Percentiles rank a stretch among this genome's conserved stretches.
These are phyloP conservation scores for Candida tunisiensis DNA, from an alignment of 1,139 yeast species.

Conservation along the genomic window DNA sequence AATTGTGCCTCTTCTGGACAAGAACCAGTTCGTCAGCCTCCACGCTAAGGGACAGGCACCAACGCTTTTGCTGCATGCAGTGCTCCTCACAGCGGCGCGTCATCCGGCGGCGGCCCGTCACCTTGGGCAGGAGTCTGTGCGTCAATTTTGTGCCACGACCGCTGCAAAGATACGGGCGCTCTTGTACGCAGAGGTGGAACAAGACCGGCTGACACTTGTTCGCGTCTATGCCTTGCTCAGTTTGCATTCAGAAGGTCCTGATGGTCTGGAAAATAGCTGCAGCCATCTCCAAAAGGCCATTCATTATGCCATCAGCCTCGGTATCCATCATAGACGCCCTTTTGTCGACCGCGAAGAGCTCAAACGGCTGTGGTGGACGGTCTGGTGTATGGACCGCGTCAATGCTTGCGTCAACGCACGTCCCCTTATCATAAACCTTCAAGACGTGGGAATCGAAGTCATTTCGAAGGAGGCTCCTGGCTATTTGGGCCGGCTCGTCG, in stretches of 20 bases:
- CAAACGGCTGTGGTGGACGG: constrained; percentile 24
- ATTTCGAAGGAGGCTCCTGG: constrained; percentile 12
- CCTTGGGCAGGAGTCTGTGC: constrained; percentile 15
- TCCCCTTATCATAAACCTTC: constrained; percentile 20
- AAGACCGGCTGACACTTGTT: constrained; percentile 23
- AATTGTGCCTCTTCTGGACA: constrained; percentile 23
- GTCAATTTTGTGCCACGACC: constrained; percentile 18
- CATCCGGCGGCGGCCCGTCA: constrained; percentile 21
- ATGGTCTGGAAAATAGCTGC: constrained; percentile 25
- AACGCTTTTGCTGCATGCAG: constrained; percentile 23
- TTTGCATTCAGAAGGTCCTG: constrained; percentile 20
- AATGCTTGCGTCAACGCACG: constrained; percentile 24
- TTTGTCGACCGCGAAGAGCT: constrained; percentile 17
- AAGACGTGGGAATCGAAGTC: constrained; percentile 21
- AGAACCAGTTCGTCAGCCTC: constrained; percentile 18
- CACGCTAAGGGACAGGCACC: constrained; percentile 22
- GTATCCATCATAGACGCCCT: constrained; percentile 22
- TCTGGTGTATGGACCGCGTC: constrained; percentile 25
- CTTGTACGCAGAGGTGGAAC: constrained; percentile 26
- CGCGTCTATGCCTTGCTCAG: constrained; percentile 19
- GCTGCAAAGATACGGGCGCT: constrained; percentile 24
- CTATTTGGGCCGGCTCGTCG: constrained; percentile 15
- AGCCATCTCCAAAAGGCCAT: constrained; percentile 22
- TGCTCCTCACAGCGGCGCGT: constrained; percentile 23
- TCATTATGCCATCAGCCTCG: constrained; percentile 23